Conservation (phyloP, 2,329 filamentous ascomycete genomes). For the Xylariaceae sp. region DNA sequence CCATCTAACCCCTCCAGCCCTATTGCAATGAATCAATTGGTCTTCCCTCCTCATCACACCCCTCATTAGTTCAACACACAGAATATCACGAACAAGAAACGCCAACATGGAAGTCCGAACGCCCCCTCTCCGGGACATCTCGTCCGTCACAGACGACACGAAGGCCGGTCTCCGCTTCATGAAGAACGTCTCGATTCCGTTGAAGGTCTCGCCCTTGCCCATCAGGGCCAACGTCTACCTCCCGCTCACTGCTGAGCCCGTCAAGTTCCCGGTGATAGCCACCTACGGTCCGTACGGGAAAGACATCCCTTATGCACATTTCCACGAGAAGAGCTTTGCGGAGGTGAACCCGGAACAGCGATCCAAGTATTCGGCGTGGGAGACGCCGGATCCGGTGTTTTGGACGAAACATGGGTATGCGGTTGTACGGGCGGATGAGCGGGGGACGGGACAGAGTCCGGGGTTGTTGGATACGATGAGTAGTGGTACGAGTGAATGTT, state of each 20-base stretch:
- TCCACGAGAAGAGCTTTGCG: constrained; percentile 37
- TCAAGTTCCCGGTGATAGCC: constrained; percentile 53
- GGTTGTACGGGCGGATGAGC: constrained; percentile 49
- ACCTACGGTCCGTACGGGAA: constrained; percentile 73
- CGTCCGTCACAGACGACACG: constrained; percentile 16
- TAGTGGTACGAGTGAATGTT: constrained; percentile 42
- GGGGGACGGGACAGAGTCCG: constrained; percentile 43
- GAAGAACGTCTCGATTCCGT: constrained; percentile 33
- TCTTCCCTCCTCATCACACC: background rate
- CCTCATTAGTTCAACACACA: too few relatives aligned
- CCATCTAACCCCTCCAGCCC: too few relatives aligned
- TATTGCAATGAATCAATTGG: too few relatives aligned
- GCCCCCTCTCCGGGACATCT: constrained; percentile 22
- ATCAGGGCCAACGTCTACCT: constrained; percentile 38
- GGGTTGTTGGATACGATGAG: constrained; percentile 47
- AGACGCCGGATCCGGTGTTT: constrained; percentile 52
- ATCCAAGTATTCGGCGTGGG: constrained; percentile 52
- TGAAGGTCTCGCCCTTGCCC: constrained; percentile 30
- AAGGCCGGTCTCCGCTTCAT: constrained; percentile 12
- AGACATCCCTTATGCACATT: constrained; percentile 57
- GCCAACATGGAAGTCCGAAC: constrained; percentile 19
- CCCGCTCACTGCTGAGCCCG: constrained; percentile 29
- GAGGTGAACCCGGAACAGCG: constrained; percentile 51
- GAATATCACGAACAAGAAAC: background rate
- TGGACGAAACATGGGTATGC: constrained; percentile 53